Percentiles rank a stretch among this genome's conserved stretches.
These are phyloP conservation scores for Colletotrichum sansevieriae DNA, from an alignment of 2,329 filamentous ascomycete species.

Conservation along the genomic window DNA sequence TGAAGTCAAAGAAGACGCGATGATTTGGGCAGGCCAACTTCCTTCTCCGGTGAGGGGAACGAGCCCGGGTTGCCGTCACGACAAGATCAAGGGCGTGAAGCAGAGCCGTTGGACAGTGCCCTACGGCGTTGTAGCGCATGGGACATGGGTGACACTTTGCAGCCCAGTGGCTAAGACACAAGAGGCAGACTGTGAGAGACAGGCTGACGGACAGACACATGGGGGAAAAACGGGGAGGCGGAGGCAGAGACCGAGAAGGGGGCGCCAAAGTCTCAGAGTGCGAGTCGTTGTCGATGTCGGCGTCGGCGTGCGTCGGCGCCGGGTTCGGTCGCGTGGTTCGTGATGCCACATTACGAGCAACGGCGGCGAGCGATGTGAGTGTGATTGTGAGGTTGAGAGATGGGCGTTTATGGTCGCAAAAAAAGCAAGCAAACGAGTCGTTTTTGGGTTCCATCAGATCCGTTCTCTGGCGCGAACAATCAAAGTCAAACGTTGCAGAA, in stretches of 20 bases:
- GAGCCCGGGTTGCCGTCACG: not conserved
- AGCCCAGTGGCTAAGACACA: not conserved
- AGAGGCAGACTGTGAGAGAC: not conserved
- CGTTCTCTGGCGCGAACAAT: constrained; percentile 19
- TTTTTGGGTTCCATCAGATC: constrained; percentile 24
- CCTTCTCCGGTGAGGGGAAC: not conserved
- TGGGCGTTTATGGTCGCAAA: constrained; percentile 2
- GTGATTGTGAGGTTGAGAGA: constrained; percentile 7
- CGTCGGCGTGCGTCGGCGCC: not conserved
- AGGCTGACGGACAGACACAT: constrained; percentile 8
- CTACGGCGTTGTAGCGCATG: no score
- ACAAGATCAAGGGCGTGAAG: not conserved
- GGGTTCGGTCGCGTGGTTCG: constrained; percentile 15
- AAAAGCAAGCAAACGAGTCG: constrained; percentile 17
- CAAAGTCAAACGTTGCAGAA: constrained; percentile 36
- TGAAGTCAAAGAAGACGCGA: not conserved
- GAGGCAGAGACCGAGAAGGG: not conserved
- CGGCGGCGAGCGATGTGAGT: not conserved
- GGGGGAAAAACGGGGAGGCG: not conserved
- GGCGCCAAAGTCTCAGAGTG: constrained; percentile 10
- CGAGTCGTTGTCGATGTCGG: constrained; percentile 7
- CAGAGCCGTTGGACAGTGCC: not conserved
- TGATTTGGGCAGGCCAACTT: constrained; percentile 2
- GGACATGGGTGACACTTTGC: not conserved
- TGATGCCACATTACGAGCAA: constrained; percentile 4